Percentiles rank a stretch among this genome's conserved stretches.
Evolutionary conservation across 129 eudicot species (phyloP).

Genomic region (Pittosporum tobira): DNA sequence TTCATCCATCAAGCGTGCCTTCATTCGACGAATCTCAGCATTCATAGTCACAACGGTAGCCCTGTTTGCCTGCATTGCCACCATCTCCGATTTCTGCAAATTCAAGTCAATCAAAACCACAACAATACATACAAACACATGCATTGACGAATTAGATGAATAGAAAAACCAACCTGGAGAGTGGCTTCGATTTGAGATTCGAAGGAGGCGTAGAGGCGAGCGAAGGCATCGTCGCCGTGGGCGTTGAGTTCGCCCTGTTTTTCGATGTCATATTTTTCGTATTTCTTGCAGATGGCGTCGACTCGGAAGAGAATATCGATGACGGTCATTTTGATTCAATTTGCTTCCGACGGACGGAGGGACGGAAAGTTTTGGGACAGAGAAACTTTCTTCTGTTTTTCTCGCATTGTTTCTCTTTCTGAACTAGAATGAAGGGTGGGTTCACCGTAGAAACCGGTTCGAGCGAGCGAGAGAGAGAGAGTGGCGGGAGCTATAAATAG

Average conservation of each 20-base stretch:
- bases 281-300: conserved; percentile 61
- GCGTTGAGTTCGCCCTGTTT: conserved; percentile 40
- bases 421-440: too few relatives aligned
- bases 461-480: too few relatives aligned
- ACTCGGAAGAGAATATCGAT: conserved; percentile 56
- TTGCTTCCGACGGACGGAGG: neutral
- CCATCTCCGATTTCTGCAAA: conserved; percentile 56
- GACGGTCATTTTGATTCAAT: conserved; percentile 37
- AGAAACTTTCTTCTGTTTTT: neutral
- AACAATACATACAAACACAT: neutral
- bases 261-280: conserved; percentile 68
- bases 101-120: neutral
- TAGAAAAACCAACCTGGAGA: conserved; percentile 36
- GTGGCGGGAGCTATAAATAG: too few relatives aligned
- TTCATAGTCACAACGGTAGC: conserved; percentile 52
- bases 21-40: conserved; percentile 62
- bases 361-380: conserved; percentile 2
- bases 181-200: conserved; percentile 55
- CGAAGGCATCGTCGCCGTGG: conserved; percentile 55
- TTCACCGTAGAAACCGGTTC: too few relatives aligned
- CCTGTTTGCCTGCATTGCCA: conserved; percentile 47
- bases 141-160: too few relatives aligned
- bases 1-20: conserved; percentile 60
- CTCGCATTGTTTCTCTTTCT: neutral
- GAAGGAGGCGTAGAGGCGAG: conserved; percentile 47